Conservation (phyloP, 169 alveolate species). For the Eimeria praecox region DNA sequence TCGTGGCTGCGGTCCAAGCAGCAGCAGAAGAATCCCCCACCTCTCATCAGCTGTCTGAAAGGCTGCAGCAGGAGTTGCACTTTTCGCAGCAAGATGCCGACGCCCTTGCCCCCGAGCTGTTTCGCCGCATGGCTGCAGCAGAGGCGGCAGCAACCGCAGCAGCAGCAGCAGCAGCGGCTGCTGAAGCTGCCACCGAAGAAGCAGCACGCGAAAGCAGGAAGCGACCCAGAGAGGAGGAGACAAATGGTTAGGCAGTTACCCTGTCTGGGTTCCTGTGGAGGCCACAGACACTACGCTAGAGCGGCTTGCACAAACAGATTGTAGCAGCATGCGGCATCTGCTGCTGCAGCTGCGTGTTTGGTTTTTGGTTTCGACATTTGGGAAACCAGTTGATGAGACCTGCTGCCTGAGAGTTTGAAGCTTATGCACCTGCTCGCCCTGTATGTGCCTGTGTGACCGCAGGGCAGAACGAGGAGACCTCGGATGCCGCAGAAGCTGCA, state of each 20-base stretch:
- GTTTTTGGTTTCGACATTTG: not conserved
- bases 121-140: constrained; percentile 49
- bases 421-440: not conserved
- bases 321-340: not conserved
- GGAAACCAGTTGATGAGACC: not conserved
- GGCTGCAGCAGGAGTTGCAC: constrained; percentile 61
- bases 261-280: not conserved
- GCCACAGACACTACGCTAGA: not conserved
- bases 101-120: constrained; percentile 48
- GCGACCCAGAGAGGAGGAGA: constrained; percentile 41
- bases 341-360: not conserved
- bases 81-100: constrained; percentile 50
- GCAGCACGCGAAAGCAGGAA: constrained; percentile 49
- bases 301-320: not conserved
- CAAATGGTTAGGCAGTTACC: not conserved
- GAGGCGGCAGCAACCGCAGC: constrained; percentile 52
- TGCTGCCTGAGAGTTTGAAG: not conserved
- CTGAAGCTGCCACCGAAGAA: not conserved
- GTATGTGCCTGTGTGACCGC: not conserved
- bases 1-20: constrained; percentile 47
- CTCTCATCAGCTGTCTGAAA: constrained; percentile 5
- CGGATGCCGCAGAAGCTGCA: constrained; percentile 63
- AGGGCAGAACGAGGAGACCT: constrained; percentile 9
- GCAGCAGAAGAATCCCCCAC: constrained; percentile 42
- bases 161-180: constrained; percentile 39